Conservation (phyloP, 2,329 filamentous ascomycete genomes). For the Teratosphaeria pseudoeucalypti region DNA sequence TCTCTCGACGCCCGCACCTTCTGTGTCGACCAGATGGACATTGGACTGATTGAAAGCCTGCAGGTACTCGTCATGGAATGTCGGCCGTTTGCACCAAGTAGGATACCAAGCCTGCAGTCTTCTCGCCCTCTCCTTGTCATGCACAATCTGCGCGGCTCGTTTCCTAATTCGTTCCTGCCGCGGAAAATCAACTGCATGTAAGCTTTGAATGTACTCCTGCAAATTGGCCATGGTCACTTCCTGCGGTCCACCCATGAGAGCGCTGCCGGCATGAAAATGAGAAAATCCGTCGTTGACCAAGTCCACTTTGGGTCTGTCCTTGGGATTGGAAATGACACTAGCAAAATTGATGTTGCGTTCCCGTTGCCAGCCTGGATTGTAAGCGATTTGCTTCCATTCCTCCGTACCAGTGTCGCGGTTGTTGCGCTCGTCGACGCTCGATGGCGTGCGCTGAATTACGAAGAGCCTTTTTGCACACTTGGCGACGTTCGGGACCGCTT, state of each 20-base stretch:
- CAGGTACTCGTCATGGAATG: constrained; percentile 50
- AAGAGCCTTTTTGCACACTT: constrained; percentile 28
- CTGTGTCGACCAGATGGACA: constrained; percentile 51
- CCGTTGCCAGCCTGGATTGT: constrained; percentile 40
- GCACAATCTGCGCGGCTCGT: constrained; percentile 43
- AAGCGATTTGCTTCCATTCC: constrained; percentile 29
- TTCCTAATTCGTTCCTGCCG: constrained; percentile 36
- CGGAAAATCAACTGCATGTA: constrained; percentile 34
- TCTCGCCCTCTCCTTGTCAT: constrained; percentile 35
- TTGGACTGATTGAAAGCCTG: constrained; percentile 47
- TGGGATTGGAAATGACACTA: constrained; percentile 26
- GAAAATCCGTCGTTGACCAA: constrained; percentile 44
- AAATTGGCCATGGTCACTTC: constrained; percentile 28
- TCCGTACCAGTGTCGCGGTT: constrained; percentile 33
- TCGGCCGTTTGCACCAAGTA: constrained; percentile 48
- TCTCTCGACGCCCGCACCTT: constrained; percentile 41
- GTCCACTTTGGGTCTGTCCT: constrained; percentile 26
- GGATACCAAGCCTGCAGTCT: constrained; percentile 51
- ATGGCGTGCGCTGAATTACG: constrained; percentile 37
- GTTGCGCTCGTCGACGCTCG: constrained; percentile 25
- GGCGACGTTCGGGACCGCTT: constrained; percentile 31
- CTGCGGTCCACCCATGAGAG: constrained; percentile 28
- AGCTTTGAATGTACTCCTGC: constrained; percentile 26
- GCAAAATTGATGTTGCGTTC: constrained; percentile 38
- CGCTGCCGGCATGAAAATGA: constrained; percentile 13